Percentiles rank a stretch among this genome's conserved stretches.
phyloP scores from a whole-genome alignment of 352 stramenopile species.

The Hyaloperonospora brassicae region DNA sequence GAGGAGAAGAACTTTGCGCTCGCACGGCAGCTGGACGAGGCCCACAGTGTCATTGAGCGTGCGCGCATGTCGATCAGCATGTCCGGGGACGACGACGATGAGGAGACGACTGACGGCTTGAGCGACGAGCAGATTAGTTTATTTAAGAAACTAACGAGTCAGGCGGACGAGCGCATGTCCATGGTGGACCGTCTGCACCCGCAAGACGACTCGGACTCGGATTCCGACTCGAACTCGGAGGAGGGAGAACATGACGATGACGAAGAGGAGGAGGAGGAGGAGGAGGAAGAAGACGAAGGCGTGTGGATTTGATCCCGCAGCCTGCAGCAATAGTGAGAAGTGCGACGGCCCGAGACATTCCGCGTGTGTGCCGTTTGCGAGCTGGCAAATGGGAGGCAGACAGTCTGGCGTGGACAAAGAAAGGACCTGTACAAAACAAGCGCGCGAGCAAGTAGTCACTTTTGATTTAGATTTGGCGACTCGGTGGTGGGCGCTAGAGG shows the following conservation, averaged over 20 bases:
- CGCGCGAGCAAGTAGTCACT: slow-evolving; percentile 15
- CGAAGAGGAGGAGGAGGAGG: slow-evolving; percentile 35
- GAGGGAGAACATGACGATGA: slow-evolving; percentile 47
- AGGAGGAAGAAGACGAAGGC: slow-evolving; percentile 63
- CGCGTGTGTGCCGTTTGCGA: slow-evolving; percentile 5
- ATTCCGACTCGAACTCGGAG: slow-evolving; percentile 59
- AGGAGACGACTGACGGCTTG: slow-evolving; percentile 49
- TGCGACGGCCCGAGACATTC: slow-evolving; percentile 4
- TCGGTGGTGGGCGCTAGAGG: slow-evolving; percentile 15
- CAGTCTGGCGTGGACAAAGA: slow-evolving; percentile 1
- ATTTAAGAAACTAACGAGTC: slow-evolving; percentile 87
- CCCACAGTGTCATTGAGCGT: slow-evolving; percentile 77
- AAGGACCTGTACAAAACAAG: slow-evolving; percentile 19
- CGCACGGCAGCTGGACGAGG: slow-evolving; percentile 70
- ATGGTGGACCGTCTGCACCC: slow-evolving; percentile 76
- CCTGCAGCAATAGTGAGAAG: slow-evolving; percentile 14
- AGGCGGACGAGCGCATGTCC: slow-evolving; percentile 79
- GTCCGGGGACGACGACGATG: slow-evolving; percentile 61
- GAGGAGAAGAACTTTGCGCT: slow-evolving; percentile 84
- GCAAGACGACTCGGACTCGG: slow-evolving; percentile 69
- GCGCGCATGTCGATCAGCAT: slow-evolving; percentile 85
- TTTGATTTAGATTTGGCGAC: slow-evolving; percentile 28
- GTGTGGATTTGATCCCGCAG: slow-evolving; percentile 73
- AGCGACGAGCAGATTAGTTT: slow-evolving; percentile 85
- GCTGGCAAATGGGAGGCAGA: slow-evolving; percentile 17